Base-by-base conservation (phyloP, 2,329 filamentous ascomycete species). In the Trichophyton schoenleinii region DNA sequence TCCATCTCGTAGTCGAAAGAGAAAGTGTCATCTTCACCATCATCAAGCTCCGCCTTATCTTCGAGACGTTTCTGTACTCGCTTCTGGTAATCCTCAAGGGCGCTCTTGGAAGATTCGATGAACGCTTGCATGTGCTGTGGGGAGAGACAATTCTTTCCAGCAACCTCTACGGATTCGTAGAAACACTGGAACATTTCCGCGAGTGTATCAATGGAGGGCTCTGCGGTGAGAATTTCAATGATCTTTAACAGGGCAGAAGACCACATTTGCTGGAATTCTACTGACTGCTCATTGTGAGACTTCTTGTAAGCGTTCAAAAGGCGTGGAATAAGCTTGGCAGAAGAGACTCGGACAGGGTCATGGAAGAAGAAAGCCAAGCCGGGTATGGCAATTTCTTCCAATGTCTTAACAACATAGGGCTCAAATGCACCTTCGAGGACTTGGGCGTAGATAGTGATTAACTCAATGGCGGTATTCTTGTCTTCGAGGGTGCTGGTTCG, bases 101-200 rank as follows among this genome's bases (percentile, higher is more conserved):
- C 88, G 11, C 87, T 91, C 70, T 87, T 84, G 55, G 91, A 90
- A 0, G 88, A 87, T 65, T 91, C 86, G 68, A 97, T 92, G 74
- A 97, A 99, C 52, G 84, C 84, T 62, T 81, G 79, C 87, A 99
- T 91, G 72, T 96, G 88, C 44, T 86, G 81, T 44, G 81, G 79
- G 4, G 81, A 89, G 55, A 99, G 81, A 71, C 87, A 92, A 68
- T 88, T 85, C 74, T 89, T 89, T 63, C 92, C 92, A 66, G 95
- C 84, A 22, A 96, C 91, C 76, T 97, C 92, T 6, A 99, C 86
- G 28, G 90, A 96, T 74, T 99, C 94, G 74, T 99, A 99, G 79
- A 99, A 99, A 79, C 94, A 99, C 75, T 97, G 92, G 76, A 96
- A 99, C 90, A 99, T 96, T 76, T 97, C 94, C 1, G 94, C 92